phyloP scores from a whole-genome alignment of 352 stramenopile genomes.

The Globisporangium rhizosaccharum region DNA sequence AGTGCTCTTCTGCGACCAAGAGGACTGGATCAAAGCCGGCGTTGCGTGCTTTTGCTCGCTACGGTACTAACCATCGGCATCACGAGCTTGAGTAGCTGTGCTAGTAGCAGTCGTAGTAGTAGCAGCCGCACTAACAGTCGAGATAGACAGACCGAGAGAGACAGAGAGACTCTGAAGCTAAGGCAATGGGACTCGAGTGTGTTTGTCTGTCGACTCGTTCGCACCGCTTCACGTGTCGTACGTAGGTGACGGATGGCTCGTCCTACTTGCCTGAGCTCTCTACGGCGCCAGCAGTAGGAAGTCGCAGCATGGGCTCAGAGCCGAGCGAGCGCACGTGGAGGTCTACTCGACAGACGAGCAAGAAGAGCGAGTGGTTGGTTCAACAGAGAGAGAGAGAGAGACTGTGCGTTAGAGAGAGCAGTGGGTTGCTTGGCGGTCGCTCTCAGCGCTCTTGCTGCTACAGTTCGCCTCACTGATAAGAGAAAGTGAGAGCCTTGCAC shows the following conservation, averaged over 20 bases:
- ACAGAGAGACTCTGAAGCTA: too few relatives aligned
- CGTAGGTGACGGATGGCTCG: too few relatives aligned
- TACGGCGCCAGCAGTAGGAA: background rate
- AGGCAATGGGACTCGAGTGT: too few relatives aligned
- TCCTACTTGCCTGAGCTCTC: too few relatives aligned
- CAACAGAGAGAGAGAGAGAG: background rate
- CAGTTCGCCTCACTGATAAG: background rate
- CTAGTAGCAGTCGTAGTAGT: too few relatives aligned
- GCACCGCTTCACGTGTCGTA: too few relatives aligned
- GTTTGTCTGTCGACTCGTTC: too few relatives aligned
- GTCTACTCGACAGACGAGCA: background rate
- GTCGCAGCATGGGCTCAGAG: background rate
- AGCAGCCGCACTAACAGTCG: too few relatives aligned
- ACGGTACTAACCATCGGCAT: slow-evolving; percentile 61
- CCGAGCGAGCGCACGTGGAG: background rate
- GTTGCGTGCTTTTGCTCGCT: slow-evolving; percentile 91
- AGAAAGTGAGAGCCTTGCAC: background rate
- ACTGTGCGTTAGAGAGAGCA: background rate
- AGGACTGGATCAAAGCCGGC: slow-evolving; percentile 92
- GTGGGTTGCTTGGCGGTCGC: background rate
- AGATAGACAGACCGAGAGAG: too few relatives aligned
- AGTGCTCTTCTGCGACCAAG: slow-evolving; percentile 80
- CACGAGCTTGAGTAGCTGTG: too few relatives aligned
- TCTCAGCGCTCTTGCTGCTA: background rate
- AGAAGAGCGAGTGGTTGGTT: background rate